Evolutionary conservation across 2,329 filamentous ascomycete genomes (phyloP).

Genomic region (Pyricularia sp.): DNA sequence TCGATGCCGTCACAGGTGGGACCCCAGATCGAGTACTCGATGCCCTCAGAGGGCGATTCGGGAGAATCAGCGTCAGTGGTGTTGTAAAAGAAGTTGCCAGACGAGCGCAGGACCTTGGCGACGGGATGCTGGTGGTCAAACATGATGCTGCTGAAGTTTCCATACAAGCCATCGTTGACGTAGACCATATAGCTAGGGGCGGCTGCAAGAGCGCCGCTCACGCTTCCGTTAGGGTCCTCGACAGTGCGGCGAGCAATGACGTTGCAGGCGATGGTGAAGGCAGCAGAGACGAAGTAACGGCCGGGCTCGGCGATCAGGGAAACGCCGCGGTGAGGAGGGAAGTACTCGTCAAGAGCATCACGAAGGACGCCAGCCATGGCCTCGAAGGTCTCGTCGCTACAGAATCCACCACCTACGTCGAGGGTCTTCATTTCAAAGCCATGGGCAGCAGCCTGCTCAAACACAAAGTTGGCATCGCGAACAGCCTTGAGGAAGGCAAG

Average conservation of each 20-base stretch:
- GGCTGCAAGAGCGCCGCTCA: conserved; percentile 42
- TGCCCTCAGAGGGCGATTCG: conserved; percentile 31
- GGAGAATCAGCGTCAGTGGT: conserved; percentile 20
- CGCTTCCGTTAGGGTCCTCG: conserved; percentile 53
- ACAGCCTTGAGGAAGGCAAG: conserved; percentile 85
- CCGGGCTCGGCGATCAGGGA: conserved; percentile 93
- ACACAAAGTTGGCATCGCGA: conserved; percentile 77
- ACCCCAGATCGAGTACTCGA: conserved; percentile 95
- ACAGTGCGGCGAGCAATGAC: conserved; percentile 92
- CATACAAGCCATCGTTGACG: conserved; percentile 94
- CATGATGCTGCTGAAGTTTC: conserved; percentile 98
- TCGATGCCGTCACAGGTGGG: conserved; percentile 98
- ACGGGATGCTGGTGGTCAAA: conserved; percentile 94
- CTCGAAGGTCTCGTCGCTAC: conserved; percentile 75
- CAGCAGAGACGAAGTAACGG: conserved; percentile 87
- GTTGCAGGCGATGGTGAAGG: conserved; percentile 92
- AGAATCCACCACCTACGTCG: conserved; percentile 92
- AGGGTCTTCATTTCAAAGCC: conserved; percentile 80
- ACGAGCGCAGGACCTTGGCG: conserved; percentile 66
- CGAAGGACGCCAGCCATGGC: conserved; percentile 74
- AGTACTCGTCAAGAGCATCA: conserved; percentile 75
- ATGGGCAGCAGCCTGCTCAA: conserved; percentile 68
- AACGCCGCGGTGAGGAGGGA: conserved; percentile 62
- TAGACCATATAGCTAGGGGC: conserved; percentile 89
- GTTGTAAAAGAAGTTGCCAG: conserved; percentile 49